Base-by-base conservation (phyloP, 352 stramenopile species). In the Phytopythium chamaehyphon region DNA sequence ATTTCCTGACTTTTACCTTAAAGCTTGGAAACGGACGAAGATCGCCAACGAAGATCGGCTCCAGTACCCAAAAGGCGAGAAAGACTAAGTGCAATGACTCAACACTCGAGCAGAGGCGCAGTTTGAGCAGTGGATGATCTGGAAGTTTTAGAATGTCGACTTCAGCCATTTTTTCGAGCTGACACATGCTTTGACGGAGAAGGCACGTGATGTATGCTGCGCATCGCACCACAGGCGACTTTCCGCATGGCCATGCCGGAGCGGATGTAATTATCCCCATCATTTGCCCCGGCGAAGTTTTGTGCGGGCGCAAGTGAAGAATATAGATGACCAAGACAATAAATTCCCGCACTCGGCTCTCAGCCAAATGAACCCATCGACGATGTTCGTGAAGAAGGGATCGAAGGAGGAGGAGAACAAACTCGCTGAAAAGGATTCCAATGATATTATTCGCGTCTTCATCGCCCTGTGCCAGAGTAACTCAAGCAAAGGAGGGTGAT, bases 121-220 rank as follows among this genome's bases (percentile, higher is more conserved):
- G n/a, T n/a, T n/a, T n/a, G n/a, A n/a, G n/a, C n/a, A n/a, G n/a
- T n/a, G n/a, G n/a, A n/a, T n/a, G n/a, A n/a, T n/a, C n/a, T 69
- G 61, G 56, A 18, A 55, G 3, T 15, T 18, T 11, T 71, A 58
- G 62, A 23, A 43, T 1, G 35, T 71, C 0, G 51, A 54, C 0
- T 71, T 71, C 40, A 64, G 54, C 36, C 54, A 71, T 31, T 66
- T 71, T 24, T 42, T 64, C n/a, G 47, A 64, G 14, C 26, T 71
- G 10, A 14, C 10, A 9, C 19, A 28, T 6, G 18, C 40, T 16
- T 54, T 51, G 1, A 47, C 39, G 3, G 24, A 64, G 22, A 47
- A 38, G 10, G 39, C 18, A 15, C 26, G 18, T 66, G 54, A 54
- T 33, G 37, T 12, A 44, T 71, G 51, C 54, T 71, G 45, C 37